A percentile compares a stretch with the other conserved stretches of the same genome.
These are phyloP conservation scores for Uromyces viciae-fabae DNA, from an alignment of 1,284 basidiomycete species.

Conservation along the genomic window DNA sequence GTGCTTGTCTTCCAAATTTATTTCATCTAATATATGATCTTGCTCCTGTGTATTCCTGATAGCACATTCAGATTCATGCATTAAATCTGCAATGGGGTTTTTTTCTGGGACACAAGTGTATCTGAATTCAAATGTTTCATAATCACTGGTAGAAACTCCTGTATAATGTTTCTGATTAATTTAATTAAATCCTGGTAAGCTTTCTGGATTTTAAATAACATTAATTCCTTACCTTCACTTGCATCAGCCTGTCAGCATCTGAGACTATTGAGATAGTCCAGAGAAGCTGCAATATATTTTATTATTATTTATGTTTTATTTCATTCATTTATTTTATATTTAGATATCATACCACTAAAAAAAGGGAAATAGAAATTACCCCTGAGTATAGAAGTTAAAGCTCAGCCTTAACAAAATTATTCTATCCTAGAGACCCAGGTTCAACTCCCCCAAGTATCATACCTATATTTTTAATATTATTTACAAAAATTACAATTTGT, in stretches of 20 bases:
- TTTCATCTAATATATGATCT: background rate
- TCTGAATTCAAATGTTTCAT: background rate
- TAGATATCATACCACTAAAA: too few relatives aligned
- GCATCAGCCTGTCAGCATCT: background rate
- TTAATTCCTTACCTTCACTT: constrained; percentile 12
- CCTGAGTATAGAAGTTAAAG: too few relatives aligned
- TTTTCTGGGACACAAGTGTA: background rate
- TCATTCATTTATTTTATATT: too few relatives aligned
- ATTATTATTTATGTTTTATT: too few relatives aligned
- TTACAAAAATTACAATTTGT: too few relatives aligned
- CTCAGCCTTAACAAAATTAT: too few relatives aligned
- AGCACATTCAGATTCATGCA: background rate
- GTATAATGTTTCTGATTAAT: background rate
- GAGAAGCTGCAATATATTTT: background rate
- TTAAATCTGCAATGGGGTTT: background rate
- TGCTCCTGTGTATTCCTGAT: background rate
- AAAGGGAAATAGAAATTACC: too few relatives aligned
- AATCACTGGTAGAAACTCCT: constrained; percentile 11
- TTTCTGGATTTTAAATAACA: background rate
- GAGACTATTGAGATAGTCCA: background rate
- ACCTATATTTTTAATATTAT: too few relatives aligned
- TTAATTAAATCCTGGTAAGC: background rate
- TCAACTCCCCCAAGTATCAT: too few relatives aligned
- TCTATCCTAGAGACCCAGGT: too few relatives aligned
- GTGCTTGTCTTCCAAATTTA: background rate